Base-by-base conservation (phyloP, 768 basidiomycete species). In the Sarcodon aspratus region DNA sequence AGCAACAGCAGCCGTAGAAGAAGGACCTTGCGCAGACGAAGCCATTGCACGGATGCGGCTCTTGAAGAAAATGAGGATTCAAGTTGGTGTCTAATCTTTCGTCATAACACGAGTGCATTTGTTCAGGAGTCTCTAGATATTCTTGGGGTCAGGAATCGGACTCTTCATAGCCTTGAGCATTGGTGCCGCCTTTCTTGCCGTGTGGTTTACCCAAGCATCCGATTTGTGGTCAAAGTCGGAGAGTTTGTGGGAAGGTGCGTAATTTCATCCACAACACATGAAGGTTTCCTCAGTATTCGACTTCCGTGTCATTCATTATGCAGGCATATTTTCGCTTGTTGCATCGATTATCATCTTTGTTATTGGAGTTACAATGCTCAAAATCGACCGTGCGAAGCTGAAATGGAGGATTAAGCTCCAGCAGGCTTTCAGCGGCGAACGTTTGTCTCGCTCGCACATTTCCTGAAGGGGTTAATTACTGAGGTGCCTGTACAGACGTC, bases 281-380 rank as follows among this genome's bases (percentile, higher is more conserved):
- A 37, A 47, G 45, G 21, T 15, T 15, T 37, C 35, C 40, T 37
- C 32, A 37, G 31, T 17, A 44, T 42, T 31, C 44, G 36, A 36
- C 36, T 48, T 17, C 44, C 36, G 36, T 6, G 44, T 43, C 10
- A n/a, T n/a, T 31, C 8, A 17, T 12, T 34, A 11, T 44, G 11
- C 51, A 86, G 84, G 80, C 27, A 72, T 79, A 51, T 89, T 87
- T 59, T 68, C 79, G 54, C 64, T 88, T 49, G 71, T 90, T 48
- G 85, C 85, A 0, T 63, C 79, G 9, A 49, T 90, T 56, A 79
- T 96, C 75, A 93, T 96, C 59, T 89, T 92, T 63, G 71, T 85
- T 60, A 95, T 97, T 91, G 93, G 90, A 3, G 59, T 97, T 36
- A 84, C 85, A 34, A 94, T 98, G 86, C 79, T 99, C 52, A 92